These are phyloP conservation scores for Calonectria ilicicola DNA, from an alignment of 2,329 filamentous ascomycete species.

Conservation along the genomic window DNA sequence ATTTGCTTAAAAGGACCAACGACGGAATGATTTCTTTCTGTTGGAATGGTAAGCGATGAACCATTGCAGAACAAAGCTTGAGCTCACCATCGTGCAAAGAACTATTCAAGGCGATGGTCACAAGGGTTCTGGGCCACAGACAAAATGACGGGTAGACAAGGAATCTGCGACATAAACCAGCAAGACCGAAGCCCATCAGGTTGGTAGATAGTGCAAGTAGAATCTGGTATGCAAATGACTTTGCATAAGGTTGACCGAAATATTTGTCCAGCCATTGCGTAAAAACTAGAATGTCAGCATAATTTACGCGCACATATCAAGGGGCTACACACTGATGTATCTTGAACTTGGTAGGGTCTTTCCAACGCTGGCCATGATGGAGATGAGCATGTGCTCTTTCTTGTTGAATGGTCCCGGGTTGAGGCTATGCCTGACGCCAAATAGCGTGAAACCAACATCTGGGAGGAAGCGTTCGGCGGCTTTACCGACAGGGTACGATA, in stretches of 20 bases:
- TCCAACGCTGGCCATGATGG: slow-evolving; percentile 57
- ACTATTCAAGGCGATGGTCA: slow-evolving; percentile 36
- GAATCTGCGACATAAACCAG: slow-evolving; percentile 62
- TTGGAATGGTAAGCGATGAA: background rate
- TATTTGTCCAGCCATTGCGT: slow-evolving; percentile 40
- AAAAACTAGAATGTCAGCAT: slow-evolving; percentile 25
- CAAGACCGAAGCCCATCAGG: slow-evolving; percentile 66
- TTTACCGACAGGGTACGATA: slow-evolving; percentile 60
- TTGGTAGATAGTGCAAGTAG: slow-evolving; percentile 27
- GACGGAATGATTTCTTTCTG: slow-evolving; percentile 24
- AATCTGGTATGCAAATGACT: slow-evolving; percentile 50
- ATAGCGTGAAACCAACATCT: slow-evolving; percentile 57
- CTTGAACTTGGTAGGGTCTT: slow-evolving; percentile 35
- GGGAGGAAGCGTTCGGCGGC: slow-evolving; percentile 57
- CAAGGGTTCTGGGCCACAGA: slow-evolving; percentile 49
- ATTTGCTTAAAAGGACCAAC: slow-evolving; percentile 32
- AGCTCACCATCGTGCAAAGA: slow-evolving; percentile 32
- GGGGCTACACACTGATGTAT: background rate
- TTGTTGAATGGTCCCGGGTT: slow-evolving; percentile 68
- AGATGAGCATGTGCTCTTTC: slow-evolving; percentile 72
- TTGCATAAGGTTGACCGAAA: slow-evolving; percentile 35
- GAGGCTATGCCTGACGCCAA: slow-evolving; percentile 55
- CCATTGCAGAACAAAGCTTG: accelerated
- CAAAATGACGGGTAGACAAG: slow-evolving; percentile 59
- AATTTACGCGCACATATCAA: too few relatives aligned